Base-by-base conservation (phyloP, 1,284 basidiomycete species). In the Entoloma clypeatum region DNA sequence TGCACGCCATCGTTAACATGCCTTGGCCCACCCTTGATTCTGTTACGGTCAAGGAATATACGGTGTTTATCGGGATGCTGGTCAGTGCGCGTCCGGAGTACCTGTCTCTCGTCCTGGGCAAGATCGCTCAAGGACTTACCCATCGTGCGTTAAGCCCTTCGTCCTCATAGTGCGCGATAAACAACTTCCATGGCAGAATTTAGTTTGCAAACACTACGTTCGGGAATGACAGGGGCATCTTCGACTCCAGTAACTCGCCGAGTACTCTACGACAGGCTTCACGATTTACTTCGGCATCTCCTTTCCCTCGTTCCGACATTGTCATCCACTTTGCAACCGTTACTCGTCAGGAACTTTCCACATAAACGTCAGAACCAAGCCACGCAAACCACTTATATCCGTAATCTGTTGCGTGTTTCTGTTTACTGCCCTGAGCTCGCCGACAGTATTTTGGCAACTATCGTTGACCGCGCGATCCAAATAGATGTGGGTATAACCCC, bases 21-120 rank as follows among this genome's bases (percentile, higher is more conserved):
- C 92, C 93, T 5, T 99, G 96, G 96, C 86, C 88, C 5, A 86
- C 84, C 5, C 79, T 92, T 65, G 90, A 94, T 52, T 78, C 77
- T 31, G 67, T 72, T 14, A 90, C 94, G 53, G 92, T 92, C 39
- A 86, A 83, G 61, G 79, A 82, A 9, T 96, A 92, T 61, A 83
- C 82, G 18, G 78, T 86, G 18, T 97, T 97, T 59, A 79, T 93
- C 32, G 90, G 91, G 31, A 90, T 94, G 68, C 79, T 99, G 26
- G 81, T 97, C 50, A 92, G 87, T 51, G 92, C 95, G n/a, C 73
- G 90, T 48, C 88, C 92, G 46, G 92, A 95, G 63, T 99, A 96
- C 69, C 75, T 96, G 22, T 84, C 82, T 24, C 74, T 87, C 45
- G 83, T 98, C 7, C 75, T 97, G 7, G 74, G 74, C 41, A 91